These are phyloP conservation scores for Plectosphaerella cucumerina DNA, from an alignment of 2,329 filamentous ascomycete genomes.

Conservation along the genomic window DNA sequence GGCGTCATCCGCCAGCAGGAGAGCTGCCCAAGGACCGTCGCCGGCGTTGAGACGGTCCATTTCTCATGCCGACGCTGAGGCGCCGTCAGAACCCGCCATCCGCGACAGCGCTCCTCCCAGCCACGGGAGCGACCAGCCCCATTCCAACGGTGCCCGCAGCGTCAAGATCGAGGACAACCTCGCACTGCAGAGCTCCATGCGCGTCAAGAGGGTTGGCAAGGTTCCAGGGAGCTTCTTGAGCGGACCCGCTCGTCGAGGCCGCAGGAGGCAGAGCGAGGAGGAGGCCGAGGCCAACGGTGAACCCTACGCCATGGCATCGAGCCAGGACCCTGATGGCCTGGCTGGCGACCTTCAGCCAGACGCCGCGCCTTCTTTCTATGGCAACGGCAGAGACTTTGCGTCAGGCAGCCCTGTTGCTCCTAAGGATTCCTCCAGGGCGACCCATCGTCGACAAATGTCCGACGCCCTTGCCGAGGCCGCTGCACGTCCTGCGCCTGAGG, in stretches of 20 bases:
- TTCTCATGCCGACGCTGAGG: constrained; percentile 42
- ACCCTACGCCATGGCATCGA: constrained; percentile 31
- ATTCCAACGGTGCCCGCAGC: constrained; percentile 43
- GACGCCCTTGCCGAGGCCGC: constrained; percentile 27
- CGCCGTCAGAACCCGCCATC: constrained; percentile 44
- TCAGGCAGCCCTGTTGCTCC: constrained; percentile 57
- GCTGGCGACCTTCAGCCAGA: constrained; percentile 31
- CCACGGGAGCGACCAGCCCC: constrained; percentile 48
- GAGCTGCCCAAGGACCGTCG: constrained; percentile 27
- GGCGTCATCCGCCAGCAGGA: constrained; percentile 43
- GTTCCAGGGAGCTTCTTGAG: constrained; percentile 73
- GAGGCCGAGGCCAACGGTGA: constrained; percentile 46
- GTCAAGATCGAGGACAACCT: constrained; percentile 56
- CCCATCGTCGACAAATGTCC: constrained; percentile 34
- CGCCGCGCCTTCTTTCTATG: constrained; percentile 39
- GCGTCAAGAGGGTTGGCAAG: constrained; percentile 73
- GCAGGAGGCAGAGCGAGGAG: constrained; percentile 64
- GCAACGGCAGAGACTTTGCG: constrained; percentile 41
- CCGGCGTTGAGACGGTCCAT: constrained; percentile 30
- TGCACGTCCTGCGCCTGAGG: constrained; percentile 24
- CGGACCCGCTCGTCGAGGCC: constrained; percentile 72
- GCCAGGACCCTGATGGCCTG: constrained; percentile 39
- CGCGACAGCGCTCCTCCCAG: constrained; percentile 41
- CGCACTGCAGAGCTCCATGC: constrained; percentile 68
- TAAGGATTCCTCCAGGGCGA: constrained; percentile 36